These are phyloP conservation scores for Colletotrichum sp. DNA, from an alignment of 2,329 filamentous ascomycete species.

Conservation along the genomic window DNA sequence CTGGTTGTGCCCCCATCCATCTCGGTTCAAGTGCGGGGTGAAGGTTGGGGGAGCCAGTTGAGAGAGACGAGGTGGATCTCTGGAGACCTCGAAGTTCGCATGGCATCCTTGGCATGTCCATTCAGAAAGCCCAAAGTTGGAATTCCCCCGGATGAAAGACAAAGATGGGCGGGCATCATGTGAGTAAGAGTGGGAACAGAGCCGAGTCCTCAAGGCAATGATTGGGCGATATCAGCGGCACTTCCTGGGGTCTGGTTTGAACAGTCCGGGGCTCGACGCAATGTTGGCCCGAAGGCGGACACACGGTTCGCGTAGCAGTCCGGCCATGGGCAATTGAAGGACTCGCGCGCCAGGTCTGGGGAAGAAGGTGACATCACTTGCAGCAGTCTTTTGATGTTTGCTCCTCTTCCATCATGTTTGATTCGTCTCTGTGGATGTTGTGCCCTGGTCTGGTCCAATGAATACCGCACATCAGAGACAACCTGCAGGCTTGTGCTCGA, in stretches of 20 bases:
- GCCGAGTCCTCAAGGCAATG: neutral
- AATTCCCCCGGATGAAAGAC: neutral
- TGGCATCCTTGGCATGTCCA: neutral
- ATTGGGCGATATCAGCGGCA: neutral
- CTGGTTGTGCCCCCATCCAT: neutral
- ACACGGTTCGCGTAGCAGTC: neutral
- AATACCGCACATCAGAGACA: neutral
- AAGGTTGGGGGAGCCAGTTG: conserved; percentile 7
- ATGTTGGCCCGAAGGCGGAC: conserved; percentile 16
- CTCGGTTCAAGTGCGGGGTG: conserved; percentile 8
- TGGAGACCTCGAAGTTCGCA: neutral
- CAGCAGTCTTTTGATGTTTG: neutral
- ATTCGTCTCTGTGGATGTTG: neutral
- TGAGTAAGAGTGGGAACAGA: neutral
- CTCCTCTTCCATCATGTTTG: neutral
- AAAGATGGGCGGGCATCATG: neutral
- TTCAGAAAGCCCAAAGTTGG: neutral
- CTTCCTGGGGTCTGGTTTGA: neutral
- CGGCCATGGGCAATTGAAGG: neutral
- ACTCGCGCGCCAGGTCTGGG: neutral
- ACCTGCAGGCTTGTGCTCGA: neutral
- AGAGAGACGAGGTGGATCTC: conserved; percentile 1
- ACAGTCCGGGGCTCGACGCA: neutral
- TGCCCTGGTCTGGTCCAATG: neutral
- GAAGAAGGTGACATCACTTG: neutral